Evolutionary conservation across 352 stramenopile genomes (phyloP), one percentile per base, ranked within the genome.

Genomic region (Globisporangium cylindrosporum): DNA sequence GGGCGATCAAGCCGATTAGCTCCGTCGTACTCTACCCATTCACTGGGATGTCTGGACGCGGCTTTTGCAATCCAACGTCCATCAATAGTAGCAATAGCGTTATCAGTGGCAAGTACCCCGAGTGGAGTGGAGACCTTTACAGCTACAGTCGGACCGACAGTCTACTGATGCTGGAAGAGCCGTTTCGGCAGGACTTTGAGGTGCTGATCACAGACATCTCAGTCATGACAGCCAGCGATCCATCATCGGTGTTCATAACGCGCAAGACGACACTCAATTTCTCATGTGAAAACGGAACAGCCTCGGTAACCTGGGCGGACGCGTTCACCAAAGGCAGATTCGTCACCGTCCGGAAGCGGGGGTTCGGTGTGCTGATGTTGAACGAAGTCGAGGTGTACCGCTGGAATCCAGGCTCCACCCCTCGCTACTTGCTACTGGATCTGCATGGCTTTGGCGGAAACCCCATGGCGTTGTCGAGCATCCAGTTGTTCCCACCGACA

Each of bases 341-440:
- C 62, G 77, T 90, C 27, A 85, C 76, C 0, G 74, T 92, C 0
- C 64, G 70, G 8, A 86, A 79, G 18, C 66, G 58, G 24, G 79
- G 78, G 1, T 18, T 29, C 0, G 69, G 70, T 0, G 67, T 81
- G 0, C 67, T 92, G 22, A 92, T 92, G 84, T 73, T 92, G 32
- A 89, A 90, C 25, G 84, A 92, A 72, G 80, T 92, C 1, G 73
- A 89, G 48, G 79, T 92, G 34, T 62, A 70, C 6, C 73, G 80
- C 12, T 92, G 84, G 84, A 92, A 92, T 36, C 77, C 84, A 41
- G 71, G 73, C 12, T 73, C 75, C 9, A 75, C 69, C 8, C 76
- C 81, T 1, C 73, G 74, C 9, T 89, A 80, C 49, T 24, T 92
- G 22, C 56, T 90, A 15, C 29, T 90, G 2, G 80, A 89, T 48